These are phyloP conservation scores for Citrus hindsii DNA, from an alignment of 345 rosid genomes.

Conservation along the genomic window DNA sequence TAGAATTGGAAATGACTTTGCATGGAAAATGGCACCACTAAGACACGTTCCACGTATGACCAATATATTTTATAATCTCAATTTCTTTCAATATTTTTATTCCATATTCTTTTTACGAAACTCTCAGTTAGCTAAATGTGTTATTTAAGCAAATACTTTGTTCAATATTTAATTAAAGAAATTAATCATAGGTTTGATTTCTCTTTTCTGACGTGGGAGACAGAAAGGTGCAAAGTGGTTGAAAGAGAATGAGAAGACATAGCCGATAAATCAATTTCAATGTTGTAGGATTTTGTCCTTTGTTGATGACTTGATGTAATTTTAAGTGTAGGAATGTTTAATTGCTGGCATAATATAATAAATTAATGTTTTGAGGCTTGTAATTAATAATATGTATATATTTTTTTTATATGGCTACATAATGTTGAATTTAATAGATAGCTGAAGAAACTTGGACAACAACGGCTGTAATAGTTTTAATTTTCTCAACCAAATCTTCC, in stretches of 20 bases:
- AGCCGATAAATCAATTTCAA: background rate
- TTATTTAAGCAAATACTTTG: too few relatives aligned
- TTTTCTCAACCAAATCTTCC: constrained; percentile 21
- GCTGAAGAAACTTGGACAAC: constrained; percentile 21
- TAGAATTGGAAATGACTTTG: background rate
- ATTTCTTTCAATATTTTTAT: background rate
- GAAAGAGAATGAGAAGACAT: constrained; percentile 13
- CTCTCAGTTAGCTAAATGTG: too few relatives aligned
- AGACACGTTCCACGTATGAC: background rate
- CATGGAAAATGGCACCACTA: constrained; percentile 24
- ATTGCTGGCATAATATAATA: too few relatives aligned
- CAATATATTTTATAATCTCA: background rate
- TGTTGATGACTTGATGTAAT: background rate
- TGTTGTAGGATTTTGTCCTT: constrained; percentile 6
- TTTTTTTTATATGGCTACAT: too few relatives aligned
- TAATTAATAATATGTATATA: too few relatives aligned
- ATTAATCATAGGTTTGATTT: background rate
- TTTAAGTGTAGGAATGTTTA: background rate
- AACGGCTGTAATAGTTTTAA: constrained; percentile 17
- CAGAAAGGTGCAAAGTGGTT: constrained; percentile 25
- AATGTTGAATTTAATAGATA: background rate
- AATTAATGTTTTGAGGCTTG: too few relatives aligned
- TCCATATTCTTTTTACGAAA: background rate
- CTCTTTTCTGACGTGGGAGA: constrained; percentile 16
- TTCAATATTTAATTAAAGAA: too few relatives aligned